Evolutionary conservation across 495 filamentous ascomycete species (phyloP).

Genomic region (Pseudevernia furfuracea): DNA sequence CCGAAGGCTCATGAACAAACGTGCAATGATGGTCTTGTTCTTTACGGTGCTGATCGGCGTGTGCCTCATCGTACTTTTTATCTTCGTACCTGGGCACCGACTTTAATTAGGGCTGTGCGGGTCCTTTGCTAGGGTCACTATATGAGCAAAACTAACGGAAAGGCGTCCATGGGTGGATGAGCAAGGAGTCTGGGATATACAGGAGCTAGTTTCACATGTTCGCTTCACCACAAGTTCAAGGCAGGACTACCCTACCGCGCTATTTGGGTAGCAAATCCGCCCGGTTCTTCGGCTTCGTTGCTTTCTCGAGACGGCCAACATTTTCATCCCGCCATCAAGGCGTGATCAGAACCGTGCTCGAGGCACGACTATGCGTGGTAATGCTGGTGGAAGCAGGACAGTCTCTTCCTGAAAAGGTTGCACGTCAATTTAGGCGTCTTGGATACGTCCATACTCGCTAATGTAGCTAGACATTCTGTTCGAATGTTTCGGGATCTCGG

Average conservation of each 20-base stretch:
- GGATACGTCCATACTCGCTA: constrained; percentile 12
- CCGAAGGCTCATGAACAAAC: constrained; percentile 69
- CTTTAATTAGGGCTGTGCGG: constrained; percentile 42
- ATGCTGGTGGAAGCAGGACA: background rate
- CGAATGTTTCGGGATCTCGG: background rate
- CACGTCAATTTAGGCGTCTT: constrained; percentile 15
- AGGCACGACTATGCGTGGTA: background rate
- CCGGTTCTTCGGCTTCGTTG: background rate
- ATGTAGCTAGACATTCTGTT: constrained; percentile 14
- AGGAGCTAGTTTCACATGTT: background rate
- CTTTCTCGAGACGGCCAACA: background rate
- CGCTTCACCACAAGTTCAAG: background rate
- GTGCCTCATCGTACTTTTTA: constrained; percentile 72
- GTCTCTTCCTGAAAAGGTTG: background rate
- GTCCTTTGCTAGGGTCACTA: background rate
- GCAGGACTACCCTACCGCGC: background rate
- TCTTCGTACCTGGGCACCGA: constrained; percentile 84
- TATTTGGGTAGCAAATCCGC: constrained; percentile 3
- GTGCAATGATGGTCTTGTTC: constrained; percentile 65
- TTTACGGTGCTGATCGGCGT: constrained; percentile 68
- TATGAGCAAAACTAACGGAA: constrained; percentile 3
- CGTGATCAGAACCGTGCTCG: too few species aligned
- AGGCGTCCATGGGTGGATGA: background rate
- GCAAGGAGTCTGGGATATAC: constrained; percentile 11
- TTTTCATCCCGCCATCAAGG: background rate